These are phyloP conservation scores for Umbelopsis ramanniana DNA, from an alignment of 192 early-diverging fungal genomes.

Conservation along the genomic window DNA sequence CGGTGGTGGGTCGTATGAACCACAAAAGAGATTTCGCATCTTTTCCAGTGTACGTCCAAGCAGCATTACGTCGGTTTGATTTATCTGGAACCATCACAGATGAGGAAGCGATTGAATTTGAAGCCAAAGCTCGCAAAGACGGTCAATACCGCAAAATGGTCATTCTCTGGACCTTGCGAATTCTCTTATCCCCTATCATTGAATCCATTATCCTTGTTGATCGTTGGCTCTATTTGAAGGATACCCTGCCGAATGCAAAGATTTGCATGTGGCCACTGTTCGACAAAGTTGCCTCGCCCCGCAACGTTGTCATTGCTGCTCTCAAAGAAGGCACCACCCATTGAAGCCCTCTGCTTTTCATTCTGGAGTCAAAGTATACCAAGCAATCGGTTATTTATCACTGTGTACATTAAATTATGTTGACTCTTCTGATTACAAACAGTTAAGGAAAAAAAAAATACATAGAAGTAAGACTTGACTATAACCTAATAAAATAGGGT, in stretches of 20 bases:
- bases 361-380: background rate
- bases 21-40: conserved; percentile 52
- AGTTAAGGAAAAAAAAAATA: too few species aligned
- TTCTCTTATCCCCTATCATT: conserved; percentile 72
- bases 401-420: too few species aligned
- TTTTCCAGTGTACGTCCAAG: conserved; percentile 58
- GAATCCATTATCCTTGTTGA: conserved; percentile 84
- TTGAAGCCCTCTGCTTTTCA: too few species aligned
- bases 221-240: conserved; percentile 68
- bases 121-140: conserved; percentile 39
- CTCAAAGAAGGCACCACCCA: conserved; percentile 34
- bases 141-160: conserved; percentile 64
- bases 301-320: conserved; percentile 69
- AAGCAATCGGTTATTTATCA: too few species aligned
- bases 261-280: conserved; percentile 66
- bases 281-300: conserved; percentile 60
- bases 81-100: conserved; percentile 39
- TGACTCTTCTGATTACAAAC: too few species aligned
- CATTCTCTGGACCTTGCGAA: conserved; percentile 81
- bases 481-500: too few species aligned
- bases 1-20: conserved; percentile 64
- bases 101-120: conserved; percentile 50
- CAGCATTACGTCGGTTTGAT: conserved; percentile 63
- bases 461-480: too few species aligned
- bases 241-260: conserved; percentile 43